These are phyloP conservation scores for Cicer arietinum DNA, from an alignment of 306 rosid species.

Conservation along the genomic window DNA sequence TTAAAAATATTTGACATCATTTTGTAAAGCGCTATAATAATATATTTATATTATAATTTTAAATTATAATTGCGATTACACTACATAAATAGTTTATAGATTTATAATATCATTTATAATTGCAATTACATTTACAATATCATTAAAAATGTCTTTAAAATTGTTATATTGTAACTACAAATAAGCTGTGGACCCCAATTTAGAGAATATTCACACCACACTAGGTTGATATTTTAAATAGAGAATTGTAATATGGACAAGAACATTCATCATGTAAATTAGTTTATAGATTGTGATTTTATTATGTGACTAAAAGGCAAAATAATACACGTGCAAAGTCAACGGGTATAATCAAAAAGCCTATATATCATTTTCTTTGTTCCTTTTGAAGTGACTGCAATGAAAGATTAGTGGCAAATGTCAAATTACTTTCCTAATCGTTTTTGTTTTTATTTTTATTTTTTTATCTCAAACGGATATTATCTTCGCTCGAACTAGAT, in stretches of 20 bases:
- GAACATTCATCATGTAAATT: conserved; percentile 48
- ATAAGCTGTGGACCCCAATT: too few species aligned
- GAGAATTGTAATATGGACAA: conserved; percentile 43
- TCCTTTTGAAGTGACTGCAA: conserved; percentile 47
- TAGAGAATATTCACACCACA: neutral
- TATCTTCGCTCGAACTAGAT: too few species aligned
- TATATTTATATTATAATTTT: too few species aligned
- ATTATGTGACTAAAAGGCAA: conserved; percentile 22
- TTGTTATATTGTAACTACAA: too few species aligned
- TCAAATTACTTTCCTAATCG: conserved; percentile 28
- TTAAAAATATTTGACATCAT: too few species aligned
- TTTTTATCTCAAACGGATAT: too few species aligned
- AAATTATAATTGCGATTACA: too few species aligned
- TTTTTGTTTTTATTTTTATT: neutral
- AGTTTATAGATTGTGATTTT: conserved; percentile 38
- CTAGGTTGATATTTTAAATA: conserved; percentile 42
- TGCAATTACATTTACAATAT: too few species aligned
- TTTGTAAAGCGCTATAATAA: too few species aligned
- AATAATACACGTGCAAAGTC: conserved; percentile 54
- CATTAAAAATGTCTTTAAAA: too few species aligned
- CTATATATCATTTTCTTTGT: conserved; percentile 34
- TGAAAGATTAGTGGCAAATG: conserved; percentile 31
- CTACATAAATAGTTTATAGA: too few species aligned
- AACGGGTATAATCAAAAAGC: conserved; percentile 52
- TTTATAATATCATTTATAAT: too few species aligned